These are phyloP conservation scores for Friedmanniomyces endolithicus DNA, from an alignment of 495 filamentous ascomycete species.

Conservation along the genomic window DNA sequence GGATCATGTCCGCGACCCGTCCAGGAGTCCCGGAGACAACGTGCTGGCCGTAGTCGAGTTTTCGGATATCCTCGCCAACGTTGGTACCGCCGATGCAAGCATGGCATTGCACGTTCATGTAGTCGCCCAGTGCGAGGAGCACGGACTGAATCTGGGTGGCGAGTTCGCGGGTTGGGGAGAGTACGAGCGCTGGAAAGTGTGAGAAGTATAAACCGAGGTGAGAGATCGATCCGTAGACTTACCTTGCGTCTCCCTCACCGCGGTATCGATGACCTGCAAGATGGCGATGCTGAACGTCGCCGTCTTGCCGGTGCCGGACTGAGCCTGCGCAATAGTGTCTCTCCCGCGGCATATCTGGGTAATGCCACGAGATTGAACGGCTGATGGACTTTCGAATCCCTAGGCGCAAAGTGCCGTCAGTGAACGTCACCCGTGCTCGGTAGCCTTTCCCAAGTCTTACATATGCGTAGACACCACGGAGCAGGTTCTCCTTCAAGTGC, in stretches of 20 bases:
- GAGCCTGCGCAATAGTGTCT: conserved; percentile 97
- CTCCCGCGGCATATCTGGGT: conserved; percentile 98
- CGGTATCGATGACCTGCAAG: conserved; percentile 60
- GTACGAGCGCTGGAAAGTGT: conserved; percentile 55
- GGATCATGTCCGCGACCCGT: conserved; percentile 97
- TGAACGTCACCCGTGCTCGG: too few relatives aligned
- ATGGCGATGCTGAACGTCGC: conserved; percentile 97
- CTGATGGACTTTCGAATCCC: conserved; percentile 62
- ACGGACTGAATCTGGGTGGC: conserved; percentile 97
- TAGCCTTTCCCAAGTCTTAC: too few relatives aligned
- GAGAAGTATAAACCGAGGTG: neutral
- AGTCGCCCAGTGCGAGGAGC: conserved; percentile 92
- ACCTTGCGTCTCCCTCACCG: conserved; percentile 72
- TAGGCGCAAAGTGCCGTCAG: neutral
- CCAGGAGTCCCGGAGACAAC: conserved; percentile 94
- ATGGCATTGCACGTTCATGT: conserved; percentile 99
- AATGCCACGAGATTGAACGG: conserved; percentile 93
- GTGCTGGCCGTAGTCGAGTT: conserved; percentile 91
- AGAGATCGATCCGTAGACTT: neutral
- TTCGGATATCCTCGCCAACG: conserved; percentile 92
- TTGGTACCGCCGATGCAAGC: conserved; percentile 98
- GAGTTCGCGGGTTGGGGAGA: conserved; percentile 96
- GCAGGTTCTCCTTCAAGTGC: conserved; percentile 89
- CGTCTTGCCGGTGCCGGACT: conserved; percentile 98
- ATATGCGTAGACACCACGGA: conserved; percentile 96